These are phyloP conservation scores for Urostyla sp. DNA, from an alignment of 73 alveolate species.

Conservation along the genomic window DNA sequence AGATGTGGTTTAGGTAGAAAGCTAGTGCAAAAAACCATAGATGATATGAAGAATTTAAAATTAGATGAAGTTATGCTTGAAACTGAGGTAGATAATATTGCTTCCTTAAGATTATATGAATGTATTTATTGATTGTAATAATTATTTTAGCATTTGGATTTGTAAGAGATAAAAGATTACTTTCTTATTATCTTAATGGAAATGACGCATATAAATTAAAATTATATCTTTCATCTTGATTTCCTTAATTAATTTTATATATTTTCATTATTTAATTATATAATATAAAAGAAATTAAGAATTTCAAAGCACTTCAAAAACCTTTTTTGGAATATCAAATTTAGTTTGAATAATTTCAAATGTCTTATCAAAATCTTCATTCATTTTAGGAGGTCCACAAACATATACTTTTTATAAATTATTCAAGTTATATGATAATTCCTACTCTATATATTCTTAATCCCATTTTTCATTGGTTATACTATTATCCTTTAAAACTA, in stretches of 20 bases:
- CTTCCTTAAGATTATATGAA: slow-evolving; percentile 93
- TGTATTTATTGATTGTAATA: no score
- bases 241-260: no score
- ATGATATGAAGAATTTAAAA: slow-evolving; percentile 81
- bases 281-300: background rate
- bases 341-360: background rate
- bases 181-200: slow-evolving; percentile 94
- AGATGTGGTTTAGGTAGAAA: slow-evolving; percentile 92
- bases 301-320: slow-evolving; percentile 21
- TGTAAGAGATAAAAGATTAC: slow-evolving; percentile 92
- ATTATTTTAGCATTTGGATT: slow-evolving; percentile 97
- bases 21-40: slow-evolving; percentile 83
- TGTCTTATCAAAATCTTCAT: slow-evolving; percentile 39
- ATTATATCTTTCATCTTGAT: slow-evolving; percentile 70
- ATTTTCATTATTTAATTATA: no score
- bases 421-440: background rate
- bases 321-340: background rate
- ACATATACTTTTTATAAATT: slow-evolving; percentile 37
- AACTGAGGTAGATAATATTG: slow-evolving; percentile 92
- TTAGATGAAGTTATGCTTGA: slow-evolving; percentile 94
- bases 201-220: slow-evolving; percentile 97
- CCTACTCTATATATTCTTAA: slow-evolving; percentile 7
- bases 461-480: slow-evolving; percentile 15
- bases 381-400: slow-evolving; percentile 59
- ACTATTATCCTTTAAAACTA: no score